phyloP scores from a whole-genome alignment of 495 filamentous ascomycete species.

The Podospora pseudoanserina region DNA sequence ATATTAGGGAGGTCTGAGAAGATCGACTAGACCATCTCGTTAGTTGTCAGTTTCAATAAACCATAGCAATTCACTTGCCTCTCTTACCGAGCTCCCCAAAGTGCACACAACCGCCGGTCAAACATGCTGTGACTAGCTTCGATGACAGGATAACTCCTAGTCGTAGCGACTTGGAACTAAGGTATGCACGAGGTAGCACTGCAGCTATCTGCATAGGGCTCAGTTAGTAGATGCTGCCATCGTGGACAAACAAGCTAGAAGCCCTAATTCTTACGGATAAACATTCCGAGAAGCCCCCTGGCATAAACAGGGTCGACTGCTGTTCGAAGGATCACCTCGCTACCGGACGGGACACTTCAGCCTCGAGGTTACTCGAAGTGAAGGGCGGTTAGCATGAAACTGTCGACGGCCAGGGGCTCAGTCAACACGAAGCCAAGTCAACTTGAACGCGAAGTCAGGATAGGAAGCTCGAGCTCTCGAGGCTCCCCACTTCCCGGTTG shows the following conservation, averaged over 20 bases:
- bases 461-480: background rate
- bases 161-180: background rate
- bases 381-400: background rate
- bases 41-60: background rate
- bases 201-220: background rate
- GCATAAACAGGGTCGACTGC: background rate
- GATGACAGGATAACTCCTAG: too few relatives aligned
- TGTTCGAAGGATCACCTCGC: background rate
- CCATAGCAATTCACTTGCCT: background rate
- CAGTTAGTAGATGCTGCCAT: background rate
- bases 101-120: background rate
- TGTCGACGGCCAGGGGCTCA: background rate
- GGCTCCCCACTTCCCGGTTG: conserved; percentile 5
- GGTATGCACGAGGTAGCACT: background rate
- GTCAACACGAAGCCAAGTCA: background rate
- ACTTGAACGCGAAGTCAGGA: background rate
- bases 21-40: background rate
- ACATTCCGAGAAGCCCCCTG: background rate
- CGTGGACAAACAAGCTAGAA: background rate
- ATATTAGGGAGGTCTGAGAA: background rate
- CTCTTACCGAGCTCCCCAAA: background rate
- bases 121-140: background rate
- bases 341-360: background rate
- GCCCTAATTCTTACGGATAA: background rate
- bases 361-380: background rate